phyloP scores from a whole-genome alignment of 1,139 yeast species.

The Yamadazyma dendronema region DNA sequence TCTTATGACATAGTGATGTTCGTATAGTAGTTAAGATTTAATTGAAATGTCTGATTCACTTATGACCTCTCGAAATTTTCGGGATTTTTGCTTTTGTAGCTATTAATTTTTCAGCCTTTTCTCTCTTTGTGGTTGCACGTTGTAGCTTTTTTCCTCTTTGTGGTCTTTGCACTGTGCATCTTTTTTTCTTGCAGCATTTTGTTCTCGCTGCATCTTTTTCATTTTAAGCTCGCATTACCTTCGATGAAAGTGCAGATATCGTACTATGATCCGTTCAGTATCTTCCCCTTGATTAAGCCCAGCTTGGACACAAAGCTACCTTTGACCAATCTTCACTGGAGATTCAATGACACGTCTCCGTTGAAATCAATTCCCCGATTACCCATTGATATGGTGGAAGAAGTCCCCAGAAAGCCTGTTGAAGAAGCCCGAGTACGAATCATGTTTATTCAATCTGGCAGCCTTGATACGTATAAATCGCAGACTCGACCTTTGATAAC shows the following conservation, averaged over 20 bases:
- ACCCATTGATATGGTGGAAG: slow-evolving; percentile 60
- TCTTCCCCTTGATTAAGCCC: slow-evolving; percentile 52
- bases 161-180: too few relatives aligned
- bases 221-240: too few relatives aligned
- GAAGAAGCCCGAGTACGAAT: slow-evolving; percentile 60
- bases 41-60: too few relatives aligned
- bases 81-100: too few relatives aligned
- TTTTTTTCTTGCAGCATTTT: too few relatives aligned
- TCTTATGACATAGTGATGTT: too few relatives aligned
- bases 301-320: slow-evolving; percentile 59
- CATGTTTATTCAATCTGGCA: slow-evolving; percentile 66
- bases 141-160: too few relatives aligned
- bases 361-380: slow-evolving; percentile 66
- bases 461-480: slow-evolving; percentile 70
- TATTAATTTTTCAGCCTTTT: too few relatives aligned
- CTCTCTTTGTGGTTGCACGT: too few relatives aligned
- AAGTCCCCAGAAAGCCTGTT: slow-evolving; percentile 42
- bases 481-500: slow-evolving; percentile 77
- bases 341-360: slow-evolving; percentile 45
- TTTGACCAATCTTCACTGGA: slow-evolving; percentile 79
- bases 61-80: too few relatives aligned
- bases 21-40: too few relatives aligned
- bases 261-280: slow-evolving; percentile 83
- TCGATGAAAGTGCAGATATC: slow-evolving; percentile 42
- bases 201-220: too few relatives aligned